Percentiles rank a stretch among this genome's conserved stretches.
These are phyloP conservation scores for Penicillium diatomitis DNA, from an alignment of 495 filamentous ascomycete species.

Conservation along the genomic window DNA sequence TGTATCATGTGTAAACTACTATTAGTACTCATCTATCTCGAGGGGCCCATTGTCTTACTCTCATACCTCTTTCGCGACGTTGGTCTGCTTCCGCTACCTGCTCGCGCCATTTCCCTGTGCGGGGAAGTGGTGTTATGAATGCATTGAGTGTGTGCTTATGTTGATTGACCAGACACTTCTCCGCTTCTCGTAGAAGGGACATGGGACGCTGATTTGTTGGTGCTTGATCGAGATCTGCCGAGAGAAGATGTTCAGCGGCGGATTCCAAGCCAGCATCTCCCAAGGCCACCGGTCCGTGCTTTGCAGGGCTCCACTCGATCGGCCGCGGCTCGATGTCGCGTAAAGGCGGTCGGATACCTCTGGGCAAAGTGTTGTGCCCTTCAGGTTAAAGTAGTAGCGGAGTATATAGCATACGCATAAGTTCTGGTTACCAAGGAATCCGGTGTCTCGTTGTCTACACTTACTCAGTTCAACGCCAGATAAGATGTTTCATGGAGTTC, in stretches of 20 bases:
- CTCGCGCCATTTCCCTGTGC: conserved; percentile 24
- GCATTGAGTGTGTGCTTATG: conserved; percentile 34
- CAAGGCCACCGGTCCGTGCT: conserved; percentile 11
- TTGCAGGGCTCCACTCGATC: not conserved
- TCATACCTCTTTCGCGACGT: conserved; percentile 29
- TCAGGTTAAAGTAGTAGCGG: too few species aligned
- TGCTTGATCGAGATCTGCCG: not conserved
- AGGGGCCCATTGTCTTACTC: not conserved
- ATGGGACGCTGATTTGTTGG: conserved; percentile 19
- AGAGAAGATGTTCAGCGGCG: conserved; percentile 1
- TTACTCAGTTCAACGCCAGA: too few species aligned
- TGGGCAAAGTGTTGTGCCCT: too few species aligned
- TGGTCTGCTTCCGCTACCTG: conserved; percentile 31
- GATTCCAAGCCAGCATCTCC: conserved; percentile 5
- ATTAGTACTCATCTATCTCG: not conserved
- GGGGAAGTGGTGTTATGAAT: conserved; percentile 34
- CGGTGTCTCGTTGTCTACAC: too few species aligned
- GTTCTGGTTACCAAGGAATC: too few species aligned
- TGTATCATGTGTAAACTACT: conserved; percentile 1
- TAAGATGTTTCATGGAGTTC: too few species aligned
- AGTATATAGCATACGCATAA: too few species aligned
- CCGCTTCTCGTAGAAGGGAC: conserved; percentile 42
- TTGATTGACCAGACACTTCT: conserved; percentile 41
- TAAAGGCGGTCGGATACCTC: too few species aligned
- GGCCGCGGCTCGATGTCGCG: not conserved